These are phyloP conservation scores for Saccharomycopsis microspora DNA, from an alignment of 805 yeast genomes.

Conservation along the genomic window DNA sequence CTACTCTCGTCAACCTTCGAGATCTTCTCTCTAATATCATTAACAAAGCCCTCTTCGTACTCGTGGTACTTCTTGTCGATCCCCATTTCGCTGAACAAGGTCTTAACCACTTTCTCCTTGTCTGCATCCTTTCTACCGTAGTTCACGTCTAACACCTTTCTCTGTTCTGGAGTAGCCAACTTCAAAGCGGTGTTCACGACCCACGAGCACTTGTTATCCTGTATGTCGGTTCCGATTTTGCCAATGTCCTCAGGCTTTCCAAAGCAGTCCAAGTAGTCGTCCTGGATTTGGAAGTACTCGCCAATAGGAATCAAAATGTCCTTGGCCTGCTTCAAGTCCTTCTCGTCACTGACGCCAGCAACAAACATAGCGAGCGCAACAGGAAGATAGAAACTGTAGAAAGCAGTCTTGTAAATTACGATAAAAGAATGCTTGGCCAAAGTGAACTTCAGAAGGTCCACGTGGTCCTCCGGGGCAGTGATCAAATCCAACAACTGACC, in stretches of 20 bases:
- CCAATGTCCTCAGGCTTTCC: conserved; percentile 98
- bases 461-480: conserved; percentile 94
- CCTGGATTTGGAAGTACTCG: conserved; percentile 98
- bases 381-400: conserved; percentile 93
- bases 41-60: conserved; percentile 74
- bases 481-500: conserved; percentile 93
- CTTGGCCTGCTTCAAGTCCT: conserved; percentile 77
- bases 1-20: conserved; percentile 73
- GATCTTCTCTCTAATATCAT: conserved; percentile 52
- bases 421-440: conserved; percentile 87
- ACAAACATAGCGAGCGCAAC: conserved; percentile 94
- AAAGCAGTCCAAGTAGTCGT: conserved; percentile 91
- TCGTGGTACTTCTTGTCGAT: conserved; percentile 60
- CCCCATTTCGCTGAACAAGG: conserved; percentile 61
- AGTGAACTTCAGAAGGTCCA: conserved; percentile 79
- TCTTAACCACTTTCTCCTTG: conserved; percentile 52
- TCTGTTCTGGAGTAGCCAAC: conserved; percentile 69
- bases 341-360: conserved; percentile 62
- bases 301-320: conserved; percentile 90
- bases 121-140: conserved; percentile 73
- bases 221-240: conserved; percentile 96
- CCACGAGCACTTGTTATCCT: conserved; percentile 99
- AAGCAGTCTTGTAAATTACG: conserved; percentile 94
- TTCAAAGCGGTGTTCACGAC: conserved; percentile 85
- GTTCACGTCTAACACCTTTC: conserved; percentile 70